A percentile compares a stretch with the other conserved stretches of the same genome.
These are phyloP conservation scores for Pittosporum tobira DNA, from an alignment of 129 eudicot genomes.

Conservation along the genomic window DNA sequence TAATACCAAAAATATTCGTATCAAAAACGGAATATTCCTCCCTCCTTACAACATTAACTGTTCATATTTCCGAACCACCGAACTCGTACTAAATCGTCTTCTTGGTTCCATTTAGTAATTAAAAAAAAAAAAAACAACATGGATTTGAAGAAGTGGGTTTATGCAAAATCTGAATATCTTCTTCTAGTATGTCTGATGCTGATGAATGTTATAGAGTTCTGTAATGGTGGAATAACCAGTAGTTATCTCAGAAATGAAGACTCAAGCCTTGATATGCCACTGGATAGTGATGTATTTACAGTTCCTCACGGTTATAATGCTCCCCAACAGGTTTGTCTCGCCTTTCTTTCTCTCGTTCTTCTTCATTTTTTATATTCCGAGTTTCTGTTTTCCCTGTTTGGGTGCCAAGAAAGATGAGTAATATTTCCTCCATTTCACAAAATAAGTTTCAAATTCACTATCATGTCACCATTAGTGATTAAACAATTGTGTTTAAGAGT, in stretches of 20 bases:
- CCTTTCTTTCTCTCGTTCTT: not conserved
- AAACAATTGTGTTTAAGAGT: no score
- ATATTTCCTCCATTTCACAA: no score
- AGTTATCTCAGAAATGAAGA: slow-evolving; percentile 36
- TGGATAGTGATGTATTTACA: slow-evolving; percentile 69
- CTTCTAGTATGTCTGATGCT: slow-evolving; percentile 25
- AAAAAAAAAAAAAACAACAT: not conserved
- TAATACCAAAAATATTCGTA: not conserved
- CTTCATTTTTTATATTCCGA: not conserved
- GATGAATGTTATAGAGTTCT: slow-evolving; percentile 24
- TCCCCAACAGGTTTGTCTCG: slow-evolving; percentile 66
- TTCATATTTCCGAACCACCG: no score
- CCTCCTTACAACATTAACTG: not conserved
- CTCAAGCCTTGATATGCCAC: slow-evolving; percentile 64
- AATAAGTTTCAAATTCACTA: no score
- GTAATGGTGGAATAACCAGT: slow-evolving; percentile 55
- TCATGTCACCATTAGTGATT: no score
- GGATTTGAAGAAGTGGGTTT: slow-evolving; percentile 23
- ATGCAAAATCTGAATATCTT: slow-evolving; percentile 13
- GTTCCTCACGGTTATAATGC: slow-evolving; percentile 74
- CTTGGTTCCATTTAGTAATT: no score
- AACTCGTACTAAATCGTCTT: no score
- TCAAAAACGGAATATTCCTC: not conserved
- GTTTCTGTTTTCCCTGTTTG: slow-evolving; percentile 3
- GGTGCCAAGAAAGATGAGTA: not conserved